A percentile compares a stretch with the other conserved stretches of the same genome.
Evolutionary conservation across 768 basidiomycete genomes (phyloP).

Genomic region (Tephrocybe sp.): DNA sequence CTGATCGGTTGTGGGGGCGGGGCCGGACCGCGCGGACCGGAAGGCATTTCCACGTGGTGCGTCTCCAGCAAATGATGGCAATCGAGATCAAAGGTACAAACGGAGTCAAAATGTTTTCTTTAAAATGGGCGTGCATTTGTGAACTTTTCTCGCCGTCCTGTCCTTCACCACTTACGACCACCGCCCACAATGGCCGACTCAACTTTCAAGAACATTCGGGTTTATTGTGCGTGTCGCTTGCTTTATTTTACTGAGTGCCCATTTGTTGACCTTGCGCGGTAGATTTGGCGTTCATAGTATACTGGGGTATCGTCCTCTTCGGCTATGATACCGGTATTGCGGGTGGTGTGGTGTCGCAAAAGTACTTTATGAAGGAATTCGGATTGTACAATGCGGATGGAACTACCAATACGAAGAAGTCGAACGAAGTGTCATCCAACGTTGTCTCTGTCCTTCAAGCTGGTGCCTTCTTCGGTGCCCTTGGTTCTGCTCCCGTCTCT

Average conservation of each 20-base stretch:
- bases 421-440: slow-evolving; percentile 66
- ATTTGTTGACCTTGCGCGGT: neutral
- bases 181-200: neutral
- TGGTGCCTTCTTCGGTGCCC: slow-evolving; percentile 85
- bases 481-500: slow-evolving; percentile 69
- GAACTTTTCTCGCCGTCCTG: neutral
- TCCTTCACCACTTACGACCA: neutral
- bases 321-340: slow-evolving; percentile 65
- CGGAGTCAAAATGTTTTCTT: neutral
- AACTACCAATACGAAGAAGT: slow-evolving; percentile 28
- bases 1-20: neutral
- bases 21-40: neutral
- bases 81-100: slow-evolving; percentile 4
- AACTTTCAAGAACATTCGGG: slow-evolving; percentile 55
- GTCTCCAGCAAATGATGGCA: neutral
- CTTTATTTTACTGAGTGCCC: neutral
- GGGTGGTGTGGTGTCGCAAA: slow-evolving; percentile 55
- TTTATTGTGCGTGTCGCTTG: slow-evolving; percentile 49
- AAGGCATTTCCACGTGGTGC: neutral
- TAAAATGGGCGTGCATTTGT: neutral
- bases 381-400: slow-evolving; percentile 49
- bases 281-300: slow-evolving; percentile 74
- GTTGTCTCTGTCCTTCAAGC: slow-evolving; percentile 87
- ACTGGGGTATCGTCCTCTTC: slow-evolving; percentile 81
- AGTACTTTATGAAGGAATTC: slow-evolving; percentile 62